These are phyloP conservation scores for Dothiorella sarmentorum DNA, from an alignment of 2,329 filamentous ascomycete species.

Conservation along the genomic window DNA sequence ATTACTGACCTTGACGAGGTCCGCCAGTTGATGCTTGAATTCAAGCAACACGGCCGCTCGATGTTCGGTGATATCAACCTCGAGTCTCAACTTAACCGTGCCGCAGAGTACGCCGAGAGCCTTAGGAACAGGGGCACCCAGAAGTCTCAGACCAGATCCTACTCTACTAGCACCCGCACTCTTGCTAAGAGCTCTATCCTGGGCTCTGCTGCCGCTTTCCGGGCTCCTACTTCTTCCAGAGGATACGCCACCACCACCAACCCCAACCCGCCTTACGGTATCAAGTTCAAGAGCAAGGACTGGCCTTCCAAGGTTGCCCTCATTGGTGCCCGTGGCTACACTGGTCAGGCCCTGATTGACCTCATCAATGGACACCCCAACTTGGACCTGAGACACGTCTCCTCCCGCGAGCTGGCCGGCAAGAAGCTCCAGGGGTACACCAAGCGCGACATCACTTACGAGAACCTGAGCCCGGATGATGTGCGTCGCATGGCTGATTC, in stretches of 20 bases:
- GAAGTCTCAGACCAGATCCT: conserved; percentile 61
- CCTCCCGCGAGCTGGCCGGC: conserved; percentile 85
- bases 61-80: conserved; percentile 90
- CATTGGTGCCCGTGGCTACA: conserved; percentile 91
- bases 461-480: conserved; percentile 84
- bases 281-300: conserved; percentile 81
- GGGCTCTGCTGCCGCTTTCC: not conserved
- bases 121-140: conserved; percentile 52
- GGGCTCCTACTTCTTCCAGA: conserved; percentile 32
- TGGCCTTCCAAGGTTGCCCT: conserved; percentile 76
- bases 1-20: conserved; percentile 79
- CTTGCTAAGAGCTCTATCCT: conserved; percentile 1
- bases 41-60: conserved; percentile 73
- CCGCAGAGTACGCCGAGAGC: conserved; percentile 66
- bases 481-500: conserved; percentile 79
- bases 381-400: conserved; percentile 88
- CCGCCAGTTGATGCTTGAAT: conserved; percentile 78
- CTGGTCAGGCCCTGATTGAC: conserved; percentile 83
- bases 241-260: conserved; percentile 67
- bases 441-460: conserved; percentile 89
- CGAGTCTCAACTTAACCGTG: conserved; percentile 76
- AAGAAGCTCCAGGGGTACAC: conserved; percentile 84
- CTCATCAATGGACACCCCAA: conserved; percentile 84
- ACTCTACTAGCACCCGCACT: conserved; percentile 56
- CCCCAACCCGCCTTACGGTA: conserved; percentile 84